phyloP scores from a whole-genome alignment of 208 protist genomes.

The Zelonia costaricensis region DNA sequence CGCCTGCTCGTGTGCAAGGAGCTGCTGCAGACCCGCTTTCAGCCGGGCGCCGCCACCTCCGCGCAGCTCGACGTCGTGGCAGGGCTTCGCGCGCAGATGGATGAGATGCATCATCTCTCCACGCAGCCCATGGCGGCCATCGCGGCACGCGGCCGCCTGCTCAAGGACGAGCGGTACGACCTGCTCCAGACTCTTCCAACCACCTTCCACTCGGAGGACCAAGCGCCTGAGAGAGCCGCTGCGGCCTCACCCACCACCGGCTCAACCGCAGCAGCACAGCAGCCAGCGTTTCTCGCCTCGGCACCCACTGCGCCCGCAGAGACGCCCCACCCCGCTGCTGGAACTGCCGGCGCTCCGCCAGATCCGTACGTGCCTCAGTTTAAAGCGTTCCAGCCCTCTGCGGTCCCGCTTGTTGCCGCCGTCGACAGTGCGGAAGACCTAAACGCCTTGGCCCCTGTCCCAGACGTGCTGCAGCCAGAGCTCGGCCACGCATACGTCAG shows the following conservation, averaged over 20 bases:
- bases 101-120: constrained; percentile 24
- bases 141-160: constrained; percentile 39
- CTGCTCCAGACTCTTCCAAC: constrained; percentile 22
- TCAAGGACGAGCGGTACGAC: constrained; percentile 64
- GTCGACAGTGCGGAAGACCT: no score
- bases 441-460: no score
- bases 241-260: background rate
- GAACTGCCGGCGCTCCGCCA: background rate
- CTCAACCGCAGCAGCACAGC: no score
- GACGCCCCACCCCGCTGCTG: no score
- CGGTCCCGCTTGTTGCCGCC: background rate
- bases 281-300: no score
- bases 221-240: no score
- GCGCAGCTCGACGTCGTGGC: constrained; percentile 5
- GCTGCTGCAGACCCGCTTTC: constrained; percentile 26
- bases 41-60: background rate
- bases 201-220: background rate
- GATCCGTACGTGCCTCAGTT: constrained; percentile 3
- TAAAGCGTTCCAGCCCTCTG: background rate
- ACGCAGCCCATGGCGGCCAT: constrained; percentile 42
- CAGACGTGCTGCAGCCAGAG: no score
- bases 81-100: constrained; percentile 27
- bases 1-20: constrained; percentile 40
- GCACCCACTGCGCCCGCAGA: background rate
- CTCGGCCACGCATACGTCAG: no score